These are phyloP conservation scores for Tuber borchii DNA, from an alignment of 495 filamentous ascomycete species.

Conservation along the genomic window DNA sequence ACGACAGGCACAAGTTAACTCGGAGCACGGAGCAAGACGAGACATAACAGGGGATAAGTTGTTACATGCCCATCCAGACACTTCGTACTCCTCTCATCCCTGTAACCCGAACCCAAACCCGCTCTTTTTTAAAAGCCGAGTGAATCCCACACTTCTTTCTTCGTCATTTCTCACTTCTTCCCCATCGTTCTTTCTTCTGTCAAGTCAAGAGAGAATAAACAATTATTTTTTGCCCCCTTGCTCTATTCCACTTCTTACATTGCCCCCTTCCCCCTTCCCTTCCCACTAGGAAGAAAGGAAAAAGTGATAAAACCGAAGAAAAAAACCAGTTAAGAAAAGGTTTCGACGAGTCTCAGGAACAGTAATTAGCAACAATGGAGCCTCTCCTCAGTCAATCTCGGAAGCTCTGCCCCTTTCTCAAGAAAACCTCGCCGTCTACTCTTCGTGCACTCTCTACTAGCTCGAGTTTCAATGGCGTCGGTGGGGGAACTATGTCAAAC, in stretches of 20 bases:
- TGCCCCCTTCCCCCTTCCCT: not conserved
- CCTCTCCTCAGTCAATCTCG: constrained; percentile 86
- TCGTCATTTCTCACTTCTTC: not conserved
- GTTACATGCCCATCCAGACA: not conserved
- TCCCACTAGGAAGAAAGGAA: not conserved
- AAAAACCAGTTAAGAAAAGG: not conserved
- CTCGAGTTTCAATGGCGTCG: constrained; percentile 58
- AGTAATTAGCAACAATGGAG: constrained; percentile 61
- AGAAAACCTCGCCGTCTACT: constrained; percentile 81
- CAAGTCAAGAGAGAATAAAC: not conserved
- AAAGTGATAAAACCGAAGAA: not conserved
- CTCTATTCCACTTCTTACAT: not conserved
- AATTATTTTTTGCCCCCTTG: not conserved
- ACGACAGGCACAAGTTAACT: not conserved
- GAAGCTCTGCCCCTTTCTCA: constrained; percentile 92
- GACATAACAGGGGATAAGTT: not conserved
- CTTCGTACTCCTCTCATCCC: not conserved
- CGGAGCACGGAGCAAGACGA: not conserved
- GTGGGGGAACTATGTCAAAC: constrained; percentile 92
- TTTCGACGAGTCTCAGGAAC: not conserved
- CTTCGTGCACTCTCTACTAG: constrained; percentile 84
- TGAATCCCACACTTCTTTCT: not conserved
- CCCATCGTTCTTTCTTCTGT: not conserved
- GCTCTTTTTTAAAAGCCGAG: not conserved
- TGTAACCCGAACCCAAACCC: not conserved